These are phyloP conservation scores for Ceratocystis alfenasii DNA, from an alignment of 2,329 filamentous ascomycete species.

Conservation along the genomic window DNA sequence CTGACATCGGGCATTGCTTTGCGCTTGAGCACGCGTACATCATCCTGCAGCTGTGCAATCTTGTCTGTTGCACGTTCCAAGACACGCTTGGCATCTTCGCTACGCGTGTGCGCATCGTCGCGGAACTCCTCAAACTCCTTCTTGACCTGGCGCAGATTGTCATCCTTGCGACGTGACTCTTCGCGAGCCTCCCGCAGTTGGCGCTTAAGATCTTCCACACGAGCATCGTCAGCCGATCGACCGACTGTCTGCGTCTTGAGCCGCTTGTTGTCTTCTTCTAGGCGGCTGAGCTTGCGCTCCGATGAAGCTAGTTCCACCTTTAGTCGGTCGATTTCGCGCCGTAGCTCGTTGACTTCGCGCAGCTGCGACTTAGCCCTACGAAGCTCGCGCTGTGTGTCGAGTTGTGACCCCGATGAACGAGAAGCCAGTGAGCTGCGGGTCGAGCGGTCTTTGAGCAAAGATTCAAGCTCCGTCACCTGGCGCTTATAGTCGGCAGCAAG, in stretches of 20 bases:
- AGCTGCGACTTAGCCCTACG: constrained; percentile 43
- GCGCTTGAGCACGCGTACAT: constrained; percentile 34
- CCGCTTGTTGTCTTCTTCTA: constrained; percentile 31
- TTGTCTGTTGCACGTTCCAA: constrained; percentile 45
- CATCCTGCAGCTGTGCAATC: constrained; percentile 44
- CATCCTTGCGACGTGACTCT: constrained; percentile 37
- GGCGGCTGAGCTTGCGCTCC: constrained; percentile 34
- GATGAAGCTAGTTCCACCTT: constrained; percentile 39
- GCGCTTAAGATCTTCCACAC: constrained; percentile 16
- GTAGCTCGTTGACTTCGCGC: constrained; percentile 40
- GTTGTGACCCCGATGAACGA: constrained; percentile 39
- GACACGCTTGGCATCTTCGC: constrained; percentile 44
- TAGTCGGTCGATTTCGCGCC: constrained; percentile 42
- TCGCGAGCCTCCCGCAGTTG: constrained; percentile 36
- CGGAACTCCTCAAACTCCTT: constrained; percentile 44
- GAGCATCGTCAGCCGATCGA: constrained; percentile 22
- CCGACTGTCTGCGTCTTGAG: constrained; percentile 24
- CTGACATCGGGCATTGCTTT: background rate
- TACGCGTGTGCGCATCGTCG: constrained; percentile 40
- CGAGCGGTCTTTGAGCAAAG: constrained; percentile 35
- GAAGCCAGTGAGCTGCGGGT: constrained; percentile 36
- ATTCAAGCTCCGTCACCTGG: constrained; percentile 48
- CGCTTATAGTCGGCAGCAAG: constrained; percentile 46
- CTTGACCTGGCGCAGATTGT: constrained; percentile 39
- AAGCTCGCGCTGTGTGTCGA: constrained; percentile 44